A percentile compares a stretch with the other conserved stretches of the same genome.
phyloP scores from a whole-genome alignment of 176 grass and related monocot species.

The Oryza australiensis region DNA sequence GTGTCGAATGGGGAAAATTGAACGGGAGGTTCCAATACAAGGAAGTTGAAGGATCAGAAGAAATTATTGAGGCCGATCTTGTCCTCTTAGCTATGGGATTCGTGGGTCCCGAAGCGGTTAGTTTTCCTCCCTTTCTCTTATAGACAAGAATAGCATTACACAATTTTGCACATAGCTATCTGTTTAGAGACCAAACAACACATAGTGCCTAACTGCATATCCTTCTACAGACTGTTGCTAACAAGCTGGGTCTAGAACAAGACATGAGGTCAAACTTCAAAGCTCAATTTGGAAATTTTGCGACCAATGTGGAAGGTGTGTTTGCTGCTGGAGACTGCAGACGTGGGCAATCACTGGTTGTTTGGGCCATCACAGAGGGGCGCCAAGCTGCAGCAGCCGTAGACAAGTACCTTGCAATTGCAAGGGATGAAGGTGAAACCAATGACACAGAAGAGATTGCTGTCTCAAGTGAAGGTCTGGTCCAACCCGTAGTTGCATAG shows the following conservation, averaged over 20 bases:
- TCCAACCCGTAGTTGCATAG: slow-evolving; percentile 37
- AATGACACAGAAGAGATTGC: not conserved
- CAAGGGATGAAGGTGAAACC: slow-evolving; percentile 3
- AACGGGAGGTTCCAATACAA: slow-evolving; percentile 51
- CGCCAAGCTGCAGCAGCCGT: slow-evolving; percentile 51
- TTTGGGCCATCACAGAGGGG: slow-evolving; percentile 74
- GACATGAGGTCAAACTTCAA: slow-evolving; percentile 64
- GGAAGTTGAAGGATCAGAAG: slow-evolving; percentile 56
- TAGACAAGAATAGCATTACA: not conserved
- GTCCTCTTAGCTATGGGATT: slow-evolving; percentile 67
- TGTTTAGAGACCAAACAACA: slow-evolving; percentile 6
- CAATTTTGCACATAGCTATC: not conserved
- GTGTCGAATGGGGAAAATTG: slow-evolving; percentile 42
- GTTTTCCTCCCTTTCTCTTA: slow-evolving; percentile 15
- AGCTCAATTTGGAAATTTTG: slow-evolving; percentile 49
- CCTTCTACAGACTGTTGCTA: slow-evolving; percentile 42
- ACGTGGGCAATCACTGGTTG: slow-evolving; percentile 67
- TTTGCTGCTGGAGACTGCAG: slow-evolving; percentile 68
- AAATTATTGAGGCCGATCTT: slow-evolving; percentile 62
- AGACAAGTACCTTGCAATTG: slow-evolving; percentile 54
- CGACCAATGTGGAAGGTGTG: slow-evolving; percentile 55
- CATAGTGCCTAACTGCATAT: not conserved
- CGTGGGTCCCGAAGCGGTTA: slow-evolving; percentile 55
- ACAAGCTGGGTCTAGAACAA: slow-evolving; percentile 49
- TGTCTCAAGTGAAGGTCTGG: slow-evolving; percentile 8